Conservation (phyloP, 2,329 filamentous ascomycete species). For the Claviceps quebecensis region DNA sequence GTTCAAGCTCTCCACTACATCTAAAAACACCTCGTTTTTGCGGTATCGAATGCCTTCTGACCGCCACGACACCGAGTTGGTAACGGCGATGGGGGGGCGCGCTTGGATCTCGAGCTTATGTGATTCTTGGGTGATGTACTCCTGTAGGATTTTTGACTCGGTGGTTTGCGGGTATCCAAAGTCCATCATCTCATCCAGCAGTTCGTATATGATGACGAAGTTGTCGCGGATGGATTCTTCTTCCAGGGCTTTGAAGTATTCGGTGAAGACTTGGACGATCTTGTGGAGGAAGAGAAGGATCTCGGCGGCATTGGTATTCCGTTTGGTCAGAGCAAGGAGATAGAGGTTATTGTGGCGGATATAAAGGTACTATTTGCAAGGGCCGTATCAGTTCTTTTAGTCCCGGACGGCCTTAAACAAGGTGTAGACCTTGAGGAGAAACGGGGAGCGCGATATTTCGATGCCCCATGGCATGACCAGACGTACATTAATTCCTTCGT, state of each 20-base stretch:
- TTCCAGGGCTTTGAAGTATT: constrained; percentile 98
- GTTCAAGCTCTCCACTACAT: constrained; percentile 93
- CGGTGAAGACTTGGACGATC: constrained; percentile 95
- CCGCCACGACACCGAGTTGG: constrained; percentile 95
- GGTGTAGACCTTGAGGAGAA: not conserved
- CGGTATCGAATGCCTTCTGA: constrained; percentile 96
- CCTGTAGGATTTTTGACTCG: constrained; percentile 94
- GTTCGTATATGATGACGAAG: constrained; percentile 97
- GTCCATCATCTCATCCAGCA: constrained; percentile 99
- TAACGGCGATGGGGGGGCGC: constrained; percentile 90
- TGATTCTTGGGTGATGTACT: constrained; percentile 98
- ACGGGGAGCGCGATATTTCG: not conserved
- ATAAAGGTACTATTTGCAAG: constrained; percentile 66
- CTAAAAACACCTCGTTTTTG: constrained; percentile 98
- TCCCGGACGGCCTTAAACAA: not conserved
- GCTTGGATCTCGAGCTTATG: constrained; percentile 97
- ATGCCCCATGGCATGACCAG: not conserved
- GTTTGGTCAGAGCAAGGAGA: constrained; percentile 91
- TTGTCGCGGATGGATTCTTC: constrained; percentile 98
- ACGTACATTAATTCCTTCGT: constrained; percentile 93
- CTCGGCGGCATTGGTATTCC: constrained; percentile 97
- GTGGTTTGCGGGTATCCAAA: constrained; percentile 98
- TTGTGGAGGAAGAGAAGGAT: constrained; percentile 97
- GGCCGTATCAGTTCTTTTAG: not conserved
- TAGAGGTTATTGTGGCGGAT: constrained; percentile 99